Evolutionary conservation across 371 early-diverging fungal genomes (phyloP), one percentile per base, ranked within the genome.

Genomic region (Rhizomucor miehei): DNA sequence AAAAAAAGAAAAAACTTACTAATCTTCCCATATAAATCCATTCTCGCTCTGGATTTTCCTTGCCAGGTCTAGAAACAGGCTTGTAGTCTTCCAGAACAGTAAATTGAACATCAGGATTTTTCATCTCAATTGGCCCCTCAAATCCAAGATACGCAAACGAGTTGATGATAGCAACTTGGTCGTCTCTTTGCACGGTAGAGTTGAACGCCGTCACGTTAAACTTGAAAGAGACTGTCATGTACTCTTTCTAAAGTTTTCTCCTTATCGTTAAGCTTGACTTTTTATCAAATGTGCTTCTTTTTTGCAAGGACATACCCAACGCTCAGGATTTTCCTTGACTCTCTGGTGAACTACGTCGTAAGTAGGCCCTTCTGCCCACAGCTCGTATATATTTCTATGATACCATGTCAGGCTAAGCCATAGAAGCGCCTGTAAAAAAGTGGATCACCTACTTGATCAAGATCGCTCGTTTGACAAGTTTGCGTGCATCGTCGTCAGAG

Each of bases 141-240:
- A 88, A 90, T 34, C 75, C 84, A 14, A 94, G 66, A 62, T 87
- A 95, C 6, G 86, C 57, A 60, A 94, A 91, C 0, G 65, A 59
- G 21, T 98, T 85, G 61, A 98, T 96, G 19, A 87, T 77, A 0
- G 65, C 69, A 0, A 93, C 59, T 64, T 97, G 92, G 46, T 91
- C 81, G 48, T 82, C 63, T 14, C 77, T 69, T 14, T 82, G 58
- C 36, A 88, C 74, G 25, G 93, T 88, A 6, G 74, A 67, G 35
- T 91, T 91, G 65, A 90, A 94, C 2, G 85, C 78, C 4, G 83
- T 77, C 0, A 96, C 89, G 1, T 68, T 69, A 60, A 98, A 96
- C 65, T 91, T 91, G 77, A 94, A 96, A 3, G 90, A 80, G 11
- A 60, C 62, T 3, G 71, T 59, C 37, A 72, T 74, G 69, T 89